Base-by-base conservation (phyloP, 306 rosid species). In the Ormosia semicastrata region DNA sequence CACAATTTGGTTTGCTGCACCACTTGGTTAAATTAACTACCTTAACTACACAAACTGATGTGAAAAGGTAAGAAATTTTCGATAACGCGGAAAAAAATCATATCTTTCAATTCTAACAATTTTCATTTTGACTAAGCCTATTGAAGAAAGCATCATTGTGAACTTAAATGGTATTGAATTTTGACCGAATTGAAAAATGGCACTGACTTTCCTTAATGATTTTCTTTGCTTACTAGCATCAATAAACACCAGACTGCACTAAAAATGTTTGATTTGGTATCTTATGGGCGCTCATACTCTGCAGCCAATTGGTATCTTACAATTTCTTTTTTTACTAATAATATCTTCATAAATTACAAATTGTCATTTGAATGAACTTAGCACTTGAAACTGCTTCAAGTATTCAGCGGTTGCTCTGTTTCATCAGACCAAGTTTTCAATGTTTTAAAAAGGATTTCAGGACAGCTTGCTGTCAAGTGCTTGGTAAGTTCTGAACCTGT, bases 331-430 rank as follows among this genome's bases (percentile, higher is more conserved):
- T 24, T 41, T 44, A 8, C 39, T 49, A 56, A 11, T n/a, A 77
- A 30, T 12, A 29, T 81, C 9, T 39, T n/a, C 5, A 59, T 17
- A 39, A 76, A 24, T 39, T 14, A 33, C 9, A 8, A 46, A 52
- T 43, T 8, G 8, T n/a, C 11, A 65, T 44, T 15, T 41, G 40
- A 72, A 73, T 64, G 52, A 72, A 71, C 68, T 74, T 59, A 52
- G 66, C 60, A 50, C 79, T 67, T 68, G 87, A 68, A 68, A 39
- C 3, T 79, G 81, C 29, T 11, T 74, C 69, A 66, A 41, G 12
- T 37, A 69, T 50, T 59, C 41, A 81, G 80, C 86, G 85, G 85
- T 83, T 87, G 78, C 71, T 37, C 47, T 76, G 83, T 82, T 81
- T 82, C 71, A 54, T 58, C 50, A 78, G 65, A 65, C 49, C 57